Conservation (phyloP, 306 rosid genomes). For the Cicer cuneatum region DNA sequence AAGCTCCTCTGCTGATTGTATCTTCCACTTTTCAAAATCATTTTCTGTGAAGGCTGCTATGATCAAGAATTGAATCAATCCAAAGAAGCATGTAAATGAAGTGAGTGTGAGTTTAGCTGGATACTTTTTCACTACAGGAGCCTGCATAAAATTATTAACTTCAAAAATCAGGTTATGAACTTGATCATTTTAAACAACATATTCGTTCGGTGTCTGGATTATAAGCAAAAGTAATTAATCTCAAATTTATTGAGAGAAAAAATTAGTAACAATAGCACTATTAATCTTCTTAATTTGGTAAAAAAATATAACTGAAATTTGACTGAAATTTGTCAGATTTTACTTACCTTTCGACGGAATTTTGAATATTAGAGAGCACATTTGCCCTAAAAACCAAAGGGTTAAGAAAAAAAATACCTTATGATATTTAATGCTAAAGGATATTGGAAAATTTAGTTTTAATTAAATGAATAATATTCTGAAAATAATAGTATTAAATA, state of each 20-base stretch:
- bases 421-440: too few species aligned
- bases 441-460: background rate
- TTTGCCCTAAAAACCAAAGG: too few species aligned
- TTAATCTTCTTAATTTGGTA: too few species aligned
- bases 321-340: too few species aligned
- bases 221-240: too few species aligned
- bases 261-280: too few species aligned
- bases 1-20: slow-evolving; percentile 63
- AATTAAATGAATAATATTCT: background rate
- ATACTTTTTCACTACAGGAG: slow-evolving; percentile 66
- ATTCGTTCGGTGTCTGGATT: too few species aligned
- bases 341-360: too few species aligned
- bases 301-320: too few species aligned
- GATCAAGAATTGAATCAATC: slow-evolving; percentile 76
- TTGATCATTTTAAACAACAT: background rate
- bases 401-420: too few species aligned
- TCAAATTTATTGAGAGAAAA: too few species aligned
- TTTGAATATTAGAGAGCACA: too few species aligned
- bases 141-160: slow-evolving; percentile 52
- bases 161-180: slow-evolving; percentile 6
- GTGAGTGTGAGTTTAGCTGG: slow-evolving; percentile 71
- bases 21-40: slow-evolving; percentile 66
- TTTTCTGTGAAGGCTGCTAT: slow-evolving; percentile 68
- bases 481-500: background rate
- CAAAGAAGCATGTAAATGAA: slow-evolving; percentile 70